A percentile compares a stretch with the other conserved stretches of the same genome.
Evolutionary conservation across 148 eudicot genomes (phyloP).

Genomic region (Arbutus unedo): DNA sequence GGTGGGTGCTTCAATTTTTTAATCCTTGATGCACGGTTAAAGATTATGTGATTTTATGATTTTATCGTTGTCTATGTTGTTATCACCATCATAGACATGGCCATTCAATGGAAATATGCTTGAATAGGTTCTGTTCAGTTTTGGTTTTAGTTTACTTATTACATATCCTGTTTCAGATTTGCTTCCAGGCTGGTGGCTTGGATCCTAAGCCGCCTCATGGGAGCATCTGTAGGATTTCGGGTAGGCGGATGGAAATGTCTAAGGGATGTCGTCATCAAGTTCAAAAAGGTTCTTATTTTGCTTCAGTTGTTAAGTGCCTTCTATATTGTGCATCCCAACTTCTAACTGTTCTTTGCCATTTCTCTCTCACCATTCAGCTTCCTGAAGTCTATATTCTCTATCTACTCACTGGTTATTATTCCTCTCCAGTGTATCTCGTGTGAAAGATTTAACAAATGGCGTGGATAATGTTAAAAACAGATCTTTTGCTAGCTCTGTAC

Average conservation of each 20-base stretch:
- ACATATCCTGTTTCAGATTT: constrained; percentile 52
- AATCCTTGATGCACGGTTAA: constrained; percentile 6
- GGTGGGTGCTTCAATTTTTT: constrained; percentile 7
- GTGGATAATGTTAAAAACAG: background rate
- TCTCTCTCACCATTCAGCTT: constrained; percentile 6
- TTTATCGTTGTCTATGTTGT: background rate
- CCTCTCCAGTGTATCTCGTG: background rate
- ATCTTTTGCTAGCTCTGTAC: background rate
- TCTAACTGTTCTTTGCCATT: background rate
- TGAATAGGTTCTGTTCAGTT: background rate
- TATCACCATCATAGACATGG: background rate
- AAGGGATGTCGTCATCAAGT: constrained; percentile 83
- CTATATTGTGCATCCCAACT: constrained; percentile 10
- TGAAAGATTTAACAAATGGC: background rate
- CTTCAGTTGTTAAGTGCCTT: background rate
- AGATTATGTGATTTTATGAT: constrained; percentile 2
- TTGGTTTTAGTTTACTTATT: background rate
- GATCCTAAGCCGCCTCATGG: constrained; percentile 75
- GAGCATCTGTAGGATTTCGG: constrained; percentile 83
- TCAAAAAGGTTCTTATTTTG: constrained; percentile 60
- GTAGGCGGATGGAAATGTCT: constrained; percentile 97
- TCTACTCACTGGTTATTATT: background rate
- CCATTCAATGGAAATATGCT: background rate
- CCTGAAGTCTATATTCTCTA: background rate
- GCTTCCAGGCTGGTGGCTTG: constrained; percentile 78